phyloP scores from a whole-genome alignment of 306 rosid species.

The Rosa rugosa region DNA sequence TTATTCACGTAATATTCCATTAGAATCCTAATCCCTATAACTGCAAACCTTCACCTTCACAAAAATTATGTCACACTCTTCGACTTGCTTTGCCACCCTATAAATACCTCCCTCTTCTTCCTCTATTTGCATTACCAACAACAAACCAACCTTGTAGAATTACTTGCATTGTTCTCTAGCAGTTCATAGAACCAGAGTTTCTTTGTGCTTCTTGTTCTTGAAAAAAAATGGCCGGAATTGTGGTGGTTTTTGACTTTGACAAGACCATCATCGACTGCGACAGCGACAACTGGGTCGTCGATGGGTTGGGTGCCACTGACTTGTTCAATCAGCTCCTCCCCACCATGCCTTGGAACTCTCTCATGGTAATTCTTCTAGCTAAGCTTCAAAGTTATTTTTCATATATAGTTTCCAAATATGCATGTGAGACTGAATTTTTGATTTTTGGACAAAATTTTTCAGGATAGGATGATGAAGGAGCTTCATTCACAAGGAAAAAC shows the following conservation, averaged over 20 bases:
- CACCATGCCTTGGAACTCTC: constrained; percentile 87
- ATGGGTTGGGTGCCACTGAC: constrained; percentile 62
- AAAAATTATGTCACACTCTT: background rate
- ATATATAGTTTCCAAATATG: background rate
- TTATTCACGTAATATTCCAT: constrained; percentile 48
- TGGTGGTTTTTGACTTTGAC: constrained; percentile 78
- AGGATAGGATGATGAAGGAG: constrained; percentile 84
- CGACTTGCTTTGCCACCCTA: constrained; percentile 17
- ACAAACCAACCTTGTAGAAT: background rate
- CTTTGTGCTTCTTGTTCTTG: background rate
- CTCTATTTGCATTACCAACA: background rate
- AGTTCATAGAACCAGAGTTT: background rate
- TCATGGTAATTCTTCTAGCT: constrained; percentile 50
- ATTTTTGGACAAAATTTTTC: constrained; percentile 7
- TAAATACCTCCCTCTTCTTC: constrained; percentile 34
- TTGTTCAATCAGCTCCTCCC: constrained; percentile 66
- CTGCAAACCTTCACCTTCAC: background rate
- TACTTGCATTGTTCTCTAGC: background rate
- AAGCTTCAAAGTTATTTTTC: background rate
- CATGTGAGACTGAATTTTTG: background rate
- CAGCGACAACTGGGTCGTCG: constrained; percentile 79
- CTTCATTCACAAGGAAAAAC: constrained; percentile 56
- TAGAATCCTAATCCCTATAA: constrained; percentile 24
- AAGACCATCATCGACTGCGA: constrained; percentile 76
- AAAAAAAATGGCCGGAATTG: constrained; percentile 42